These are phyloP conservation scores for Fusarium xyrophilum DNA, from an alignment of 2,329 filamentous ascomycete genomes.

Conservation along the genomic window DNA sequence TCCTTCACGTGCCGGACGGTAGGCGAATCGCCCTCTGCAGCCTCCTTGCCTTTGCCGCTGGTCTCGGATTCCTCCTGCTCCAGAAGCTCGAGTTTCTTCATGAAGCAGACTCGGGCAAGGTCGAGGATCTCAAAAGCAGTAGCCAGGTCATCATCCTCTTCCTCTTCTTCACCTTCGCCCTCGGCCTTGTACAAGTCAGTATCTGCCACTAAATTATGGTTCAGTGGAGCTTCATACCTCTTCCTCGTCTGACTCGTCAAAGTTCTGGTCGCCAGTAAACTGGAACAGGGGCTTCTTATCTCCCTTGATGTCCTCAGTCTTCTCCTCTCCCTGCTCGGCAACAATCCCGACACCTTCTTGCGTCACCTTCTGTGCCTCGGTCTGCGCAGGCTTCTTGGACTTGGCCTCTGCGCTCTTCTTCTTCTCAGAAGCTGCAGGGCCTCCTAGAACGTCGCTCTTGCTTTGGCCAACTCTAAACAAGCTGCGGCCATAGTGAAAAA, in stretches of 20 bases:
- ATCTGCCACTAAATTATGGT: neutral
- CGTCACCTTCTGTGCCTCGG: conserved; percentile 51
- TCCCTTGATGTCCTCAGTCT: conserved; percentile 50
- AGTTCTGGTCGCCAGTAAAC: conserved; percentile 93
- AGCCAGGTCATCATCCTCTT: conserved; percentile 75
- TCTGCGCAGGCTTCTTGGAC: conserved; percentile 51
- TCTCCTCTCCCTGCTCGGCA: conserved; percentile 51
- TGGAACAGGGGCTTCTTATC: conserved; percentile 83
- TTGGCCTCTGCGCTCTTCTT: conserved; percentile 46
- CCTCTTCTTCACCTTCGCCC: conserved; percentile 56
- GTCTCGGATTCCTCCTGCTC: conserved; percentile 45
- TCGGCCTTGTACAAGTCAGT: conserved; percentile 44
- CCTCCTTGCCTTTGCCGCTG: conserved; percentile 54
- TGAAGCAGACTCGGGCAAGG: conserved; percentile 72
- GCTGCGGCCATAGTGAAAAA: conserved; percentile 93
- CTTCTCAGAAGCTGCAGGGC: conserved; percentile 69
- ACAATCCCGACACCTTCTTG: conserved; percentile 56
- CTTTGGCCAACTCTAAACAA: conserved; percentile 92
- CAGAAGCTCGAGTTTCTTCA: conserved; percentile 58
- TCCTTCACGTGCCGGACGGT: conserved; percentile 73
- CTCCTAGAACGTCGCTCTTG: conserved; percentile 93
- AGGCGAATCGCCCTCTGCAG: conserved; percentile 50
- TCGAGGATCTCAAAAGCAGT: conserved; percentile 87
- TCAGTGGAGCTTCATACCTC: conserved; percentile 49
- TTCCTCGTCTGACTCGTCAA: conserved; percentile 81